Conservation (phyloP, 768 basidiomycete genomes). For the Asterophora parasitica region DNA sequence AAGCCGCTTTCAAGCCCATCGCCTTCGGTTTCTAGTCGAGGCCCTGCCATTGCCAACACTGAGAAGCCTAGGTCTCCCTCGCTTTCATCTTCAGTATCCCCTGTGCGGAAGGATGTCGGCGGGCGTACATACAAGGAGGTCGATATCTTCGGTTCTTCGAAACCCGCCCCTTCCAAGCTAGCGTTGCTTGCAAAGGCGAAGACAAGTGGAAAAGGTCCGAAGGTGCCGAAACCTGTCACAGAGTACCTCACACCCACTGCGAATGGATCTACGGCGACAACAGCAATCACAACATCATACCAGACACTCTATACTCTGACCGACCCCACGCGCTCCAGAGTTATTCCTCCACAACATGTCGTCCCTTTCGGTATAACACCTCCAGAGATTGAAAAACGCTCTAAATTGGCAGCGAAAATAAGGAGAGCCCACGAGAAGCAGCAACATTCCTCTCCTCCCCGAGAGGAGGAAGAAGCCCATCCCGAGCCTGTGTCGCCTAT, state of each 20-base stretch:
- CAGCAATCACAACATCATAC: slow-evolving; percentile 79
- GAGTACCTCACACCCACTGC: slow-evolving; percentile 75
- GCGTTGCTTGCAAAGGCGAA: slow-evolving; percentile 68
- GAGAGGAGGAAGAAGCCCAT: slow-evolving; percentile 38
- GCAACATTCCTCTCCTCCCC: slow-evolving; percentile 21
- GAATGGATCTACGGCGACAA: slow-evolving; percentile 79
- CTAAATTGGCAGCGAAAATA: slow-evolving; percentile 75
- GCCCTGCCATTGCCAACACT: slow-evolving; percentile 3
- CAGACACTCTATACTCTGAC: slow-evolving; percentile 66
- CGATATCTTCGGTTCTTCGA: slow-evolving; percentile 45
- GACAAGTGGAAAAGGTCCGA: slow-evolving; percentile 41
- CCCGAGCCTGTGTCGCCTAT: slow-evolving; percentile 44
- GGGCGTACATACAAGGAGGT: slow-evolving; percentile 25
- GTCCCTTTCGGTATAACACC: slow-evolving; percentile 34
- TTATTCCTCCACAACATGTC: slow-evolving; percentile 38
- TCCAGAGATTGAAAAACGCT: slow-evolving; percentile 42
- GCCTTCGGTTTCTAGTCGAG: slow-evolving; percentile 14
- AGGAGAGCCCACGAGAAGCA: slow-evolving; percentile 52
- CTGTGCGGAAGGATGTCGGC: slow-evolving; percentile 3
- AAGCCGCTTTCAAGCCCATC: slow-evolving; percentile 16
- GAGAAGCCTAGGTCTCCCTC: slow-evolving; percentile 12
- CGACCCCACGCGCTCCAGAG: slow-evolving; percentile 37
- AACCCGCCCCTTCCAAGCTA: slow-evolving; percentile 75
- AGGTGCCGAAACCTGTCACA: slow-evolving; percentile 45
- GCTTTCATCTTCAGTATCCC: not conserved